Conservation (phyloP, 2,329 filamentous ascomycete species). For the Phaeosphaeriaceae sp. region DNA sequence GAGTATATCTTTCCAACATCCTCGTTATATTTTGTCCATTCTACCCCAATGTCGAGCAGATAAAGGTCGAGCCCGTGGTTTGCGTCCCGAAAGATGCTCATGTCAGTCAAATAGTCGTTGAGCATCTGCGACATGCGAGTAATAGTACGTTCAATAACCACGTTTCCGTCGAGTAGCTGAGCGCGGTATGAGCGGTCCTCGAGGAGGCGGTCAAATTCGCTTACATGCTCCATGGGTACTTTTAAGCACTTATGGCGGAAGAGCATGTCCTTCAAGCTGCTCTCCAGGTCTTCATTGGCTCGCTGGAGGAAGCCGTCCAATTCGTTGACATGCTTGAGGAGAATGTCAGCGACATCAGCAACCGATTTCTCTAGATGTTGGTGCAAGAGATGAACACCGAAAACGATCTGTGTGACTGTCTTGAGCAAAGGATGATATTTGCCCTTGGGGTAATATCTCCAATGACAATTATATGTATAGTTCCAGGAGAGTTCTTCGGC, state of each 20-base stretch:
- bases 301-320: conserved; percentile 89
- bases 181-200: conserved; percentile 81
- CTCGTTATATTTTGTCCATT: conserved; percentile 62
- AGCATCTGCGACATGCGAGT: conserved; percentile 77
- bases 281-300: conserved; percentile 81
- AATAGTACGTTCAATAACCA: conserved; percentile 88
- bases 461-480: conserved; percentile 73
- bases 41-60: conserved; percentile 68
- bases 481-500: conserved; percentile 71
- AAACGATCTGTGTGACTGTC: conserved; percentile 88
- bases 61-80: conserved; percentile 80
- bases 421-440: conserved; percentile 88
- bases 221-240: conserved; percentile 81
- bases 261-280: conserved; percentile 76
- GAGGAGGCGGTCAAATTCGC: conserved; percentile 85
- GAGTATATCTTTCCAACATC: conserved; percentile 77
- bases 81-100: conserved; percentile 76
- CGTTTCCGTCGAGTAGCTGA: conserved; percentile 84
- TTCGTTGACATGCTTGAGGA: conserved; percentile 92
- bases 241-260: conserved; percentile 77
- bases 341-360: conserved; percentile 82
- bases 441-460: conserved; percentile 77
- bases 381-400: conserved; percentile 87
- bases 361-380: conserved; percentile 88
- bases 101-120: conserved; percentile 78